phyloP scores from a whole-genome alignment of 2,329 filamentous ascomycete species.

The Sporothrix luriei region DNA sequence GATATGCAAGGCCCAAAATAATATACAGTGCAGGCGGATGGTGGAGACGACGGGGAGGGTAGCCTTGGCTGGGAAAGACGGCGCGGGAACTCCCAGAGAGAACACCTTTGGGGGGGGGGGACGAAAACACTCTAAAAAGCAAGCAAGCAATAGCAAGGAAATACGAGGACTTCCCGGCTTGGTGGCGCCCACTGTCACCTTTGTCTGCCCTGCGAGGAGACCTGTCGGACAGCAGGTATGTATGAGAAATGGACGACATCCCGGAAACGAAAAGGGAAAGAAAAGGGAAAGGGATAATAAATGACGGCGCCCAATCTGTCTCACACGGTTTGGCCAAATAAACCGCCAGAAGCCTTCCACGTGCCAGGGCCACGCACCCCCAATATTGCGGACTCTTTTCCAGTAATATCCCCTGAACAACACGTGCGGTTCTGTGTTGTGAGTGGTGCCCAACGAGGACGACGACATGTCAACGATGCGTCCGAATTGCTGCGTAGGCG shows the following conservation, averaged over 20 bases:
- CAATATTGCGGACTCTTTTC: not conserved
- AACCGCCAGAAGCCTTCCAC: constrained; percentile 26
- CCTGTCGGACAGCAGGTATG: not conserved
- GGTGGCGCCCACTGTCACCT: not conserved
- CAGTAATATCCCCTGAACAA: constrained; percentile 2
- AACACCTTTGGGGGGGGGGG: not conserved
- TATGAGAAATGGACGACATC: not conserved
- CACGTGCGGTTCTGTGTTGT: constrained; percentile 14
- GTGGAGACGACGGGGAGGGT: not conserved
- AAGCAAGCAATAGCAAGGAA: constrained; percentile 3
- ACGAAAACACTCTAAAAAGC: not conserved
- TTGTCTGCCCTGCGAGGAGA: not conserved
- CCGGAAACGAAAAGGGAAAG: not conserved
- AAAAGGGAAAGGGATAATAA: not conserved
- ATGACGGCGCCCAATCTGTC: no score
- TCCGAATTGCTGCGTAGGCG: not conserved
- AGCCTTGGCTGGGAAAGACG: not conserved
- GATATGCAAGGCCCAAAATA: constrained; percentile 14
- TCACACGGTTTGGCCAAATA: constrained; percentile 17
- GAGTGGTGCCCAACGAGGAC: constrained; percentile 11
- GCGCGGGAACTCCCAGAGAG: constrained; percentile 20
- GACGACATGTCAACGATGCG: not conserved
- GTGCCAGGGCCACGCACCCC: not conserved
- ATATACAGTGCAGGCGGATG: not conserved
- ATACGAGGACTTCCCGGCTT: constrained; percentile 15